A percentile compares a stretch with the other conserved stretches of the same genome.
Conservation (phyloP, 257 asterid genomes). For the Nicotiana obtusifolia region DNA sequence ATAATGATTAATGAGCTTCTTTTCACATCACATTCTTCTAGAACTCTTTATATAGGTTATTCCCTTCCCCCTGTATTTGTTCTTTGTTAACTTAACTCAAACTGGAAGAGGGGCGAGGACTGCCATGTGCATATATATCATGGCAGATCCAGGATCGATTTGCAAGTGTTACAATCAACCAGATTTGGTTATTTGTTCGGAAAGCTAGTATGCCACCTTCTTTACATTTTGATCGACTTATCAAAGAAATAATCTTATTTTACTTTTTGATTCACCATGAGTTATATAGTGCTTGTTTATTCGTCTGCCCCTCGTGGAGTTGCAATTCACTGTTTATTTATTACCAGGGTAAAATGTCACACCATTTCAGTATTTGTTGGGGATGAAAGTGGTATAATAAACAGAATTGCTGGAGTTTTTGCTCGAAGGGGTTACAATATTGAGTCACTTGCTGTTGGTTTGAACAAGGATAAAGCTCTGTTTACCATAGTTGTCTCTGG, state of each 20-base stretch:
- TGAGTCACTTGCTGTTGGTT: slow-evolving; percentile 88
- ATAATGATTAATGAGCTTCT: background rate
- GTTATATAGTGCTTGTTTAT: background rate
- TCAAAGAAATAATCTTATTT: background rate
- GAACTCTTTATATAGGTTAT: background rate
- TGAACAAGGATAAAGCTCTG: slow-evolving; percentile 79
- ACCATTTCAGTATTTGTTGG: slow-evolving; percentile 85
- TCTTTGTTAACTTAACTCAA: background rate
- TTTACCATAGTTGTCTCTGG: slow-evolving; percentile 86
- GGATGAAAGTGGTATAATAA: slow-evolving; percentile 86
- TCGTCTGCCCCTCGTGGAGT: background rate
- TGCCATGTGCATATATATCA: background rate
- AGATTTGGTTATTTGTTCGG: background rate
- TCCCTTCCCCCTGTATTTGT: background rate
- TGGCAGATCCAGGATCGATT: background rate
- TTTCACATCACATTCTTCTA: background rate
- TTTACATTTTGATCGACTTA: background rate
- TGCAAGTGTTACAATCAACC: background rate
- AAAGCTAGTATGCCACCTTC: background rate
- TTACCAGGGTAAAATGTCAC: slow-evolving; percentile 55
- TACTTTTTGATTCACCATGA: slow-evolving; percentile 4
- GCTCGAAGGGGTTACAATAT: slow-evolving; percentile 88
- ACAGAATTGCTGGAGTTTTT: slow-evolving; percentile 85
- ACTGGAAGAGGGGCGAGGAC: background rate
- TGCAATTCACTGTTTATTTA: background rate